Evolutionary conservation across 495 filamentous ascomycete species (phyloP).

Genomic region (Aspergillus sclerotioniger): DNA sequence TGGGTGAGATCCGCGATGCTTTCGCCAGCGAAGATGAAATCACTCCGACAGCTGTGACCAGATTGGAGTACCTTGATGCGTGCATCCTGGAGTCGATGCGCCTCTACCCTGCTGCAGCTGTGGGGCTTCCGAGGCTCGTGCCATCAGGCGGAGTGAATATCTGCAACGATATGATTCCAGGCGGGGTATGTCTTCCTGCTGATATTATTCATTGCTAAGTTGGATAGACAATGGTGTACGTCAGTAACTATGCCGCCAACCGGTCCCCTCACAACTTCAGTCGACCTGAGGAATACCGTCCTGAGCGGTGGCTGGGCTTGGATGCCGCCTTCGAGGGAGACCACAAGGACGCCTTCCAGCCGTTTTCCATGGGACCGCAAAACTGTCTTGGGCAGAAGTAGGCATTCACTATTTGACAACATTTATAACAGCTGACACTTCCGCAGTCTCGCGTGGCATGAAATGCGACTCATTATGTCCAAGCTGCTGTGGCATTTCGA

Average conservation of each 20-base stretch:
- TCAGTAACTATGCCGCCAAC: conserved; percentile 40
- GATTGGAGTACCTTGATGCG: conserved; percentile 35
- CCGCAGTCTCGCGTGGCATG: conserved; percentile 51
- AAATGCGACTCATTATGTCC: conserved; percentile 52
- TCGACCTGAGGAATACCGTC: conserved; percentile 36
- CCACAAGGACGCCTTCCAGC: conserved; percentile 36
- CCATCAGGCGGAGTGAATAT: conserved; percentile 31
- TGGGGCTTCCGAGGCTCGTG: conserved; percentile 26
- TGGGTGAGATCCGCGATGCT: conserved; percentile 42
- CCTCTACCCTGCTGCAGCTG: conserved; percentile 39
- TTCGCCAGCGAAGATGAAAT: conserved; percentile 44
- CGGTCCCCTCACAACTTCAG: conserved; percentile 34
- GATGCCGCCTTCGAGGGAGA: conserved; percentile 31
- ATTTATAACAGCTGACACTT: not conserved
- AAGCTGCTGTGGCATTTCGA: conserved; percentile 56
- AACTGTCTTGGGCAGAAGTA: conserved; percentile 45
- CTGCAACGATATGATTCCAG: conserved; percentile 31
- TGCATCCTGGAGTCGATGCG: conserved; percentile 45
- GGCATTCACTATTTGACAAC: conserved; percentile 7
- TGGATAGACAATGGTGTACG: conserved; percentile 29
- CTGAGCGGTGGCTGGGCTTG: conserved; percentile 46
- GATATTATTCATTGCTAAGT: too few relatives aligned
- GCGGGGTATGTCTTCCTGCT: not conserved
- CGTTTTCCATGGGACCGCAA: conserved; percentile 43
- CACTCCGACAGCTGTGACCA: conserved; percentile 35